A percentile compares a stretch with the other conserved stretches of the same genome.
Conservation (phyloP, 2,329 filamentous ascomycete genomes). For the Alternaria novae-zelandiae region DNA sequence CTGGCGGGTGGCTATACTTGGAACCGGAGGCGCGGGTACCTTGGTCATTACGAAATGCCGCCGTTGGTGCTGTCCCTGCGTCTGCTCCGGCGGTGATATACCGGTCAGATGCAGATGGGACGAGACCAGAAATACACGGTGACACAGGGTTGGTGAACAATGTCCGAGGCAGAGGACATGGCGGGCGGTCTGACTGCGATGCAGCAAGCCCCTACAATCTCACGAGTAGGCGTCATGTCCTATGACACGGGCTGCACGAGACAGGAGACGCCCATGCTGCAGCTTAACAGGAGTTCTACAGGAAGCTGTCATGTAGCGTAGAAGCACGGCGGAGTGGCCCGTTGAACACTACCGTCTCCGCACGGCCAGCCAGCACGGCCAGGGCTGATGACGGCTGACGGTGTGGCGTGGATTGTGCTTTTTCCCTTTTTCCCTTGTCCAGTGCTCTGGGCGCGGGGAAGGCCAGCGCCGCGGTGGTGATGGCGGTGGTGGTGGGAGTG, state of each 20-base stretch:
- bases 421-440: constrained; percentile 20
- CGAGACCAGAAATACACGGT: constrained; percentile 3
- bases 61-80: constrained; percentile 21
- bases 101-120: constrained; percentile 6
- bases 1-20: constrained; percentile 2
- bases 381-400: constrained; percentile 17
- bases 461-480: neutral
- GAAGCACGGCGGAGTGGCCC: neutral
- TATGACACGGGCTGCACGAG: neutral
- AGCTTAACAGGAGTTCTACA: neutral
- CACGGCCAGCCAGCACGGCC: constrained; percentile 7
- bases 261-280: neutral
- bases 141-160: neutral
- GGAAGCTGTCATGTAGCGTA: neutral
- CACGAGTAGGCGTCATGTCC: constrained; percentile 19
- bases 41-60: constrained; percentile 5
- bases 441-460: constrained; percentile 6
- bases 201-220: constrained; percentile 9
- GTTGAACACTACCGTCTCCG: constrained; percentile 7
- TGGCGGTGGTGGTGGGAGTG: neutral
- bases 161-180: neutral
- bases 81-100: constrained; percentile 8
- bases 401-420: constrained; percentile 14
- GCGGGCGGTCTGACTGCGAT: constrained; percentile 7
- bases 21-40: constrained; percentile 4